A percentile compares a stretch with the other conserved stretches of the same genome.
phyloP scores from a whole-genome alignment of 805 yeast species.

The Lachancea cidri region DNA sequence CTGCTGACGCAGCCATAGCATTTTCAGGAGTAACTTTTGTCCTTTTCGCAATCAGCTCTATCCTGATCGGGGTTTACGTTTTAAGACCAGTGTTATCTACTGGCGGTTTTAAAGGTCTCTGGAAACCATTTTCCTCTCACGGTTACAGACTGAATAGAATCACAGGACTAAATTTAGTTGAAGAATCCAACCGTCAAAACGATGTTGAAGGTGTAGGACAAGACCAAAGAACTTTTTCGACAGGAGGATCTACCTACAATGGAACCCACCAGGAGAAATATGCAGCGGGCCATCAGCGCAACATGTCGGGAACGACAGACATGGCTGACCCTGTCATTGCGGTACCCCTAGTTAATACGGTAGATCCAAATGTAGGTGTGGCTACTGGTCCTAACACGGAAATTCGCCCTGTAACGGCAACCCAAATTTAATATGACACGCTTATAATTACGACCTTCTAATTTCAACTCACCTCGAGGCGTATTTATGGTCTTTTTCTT shows the following conservation, averaged over 20 bases:
- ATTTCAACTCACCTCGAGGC: no score
- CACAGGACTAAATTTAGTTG: conserved; percentile 20
- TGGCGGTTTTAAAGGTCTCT: conserved; percentile 18
- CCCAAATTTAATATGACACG: background rate
- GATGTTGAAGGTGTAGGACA: conserved; percentile 7
- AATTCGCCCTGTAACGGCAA: background rate
- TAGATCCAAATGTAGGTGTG: background rate
- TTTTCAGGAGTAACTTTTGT: conserved; percentile 30
- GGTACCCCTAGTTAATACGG: background rate
- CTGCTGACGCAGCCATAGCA: conserved; percentile 32
- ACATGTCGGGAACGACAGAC: conserved; percentile 7
- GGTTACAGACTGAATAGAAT: conserved; percentile 20
- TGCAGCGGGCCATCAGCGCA: conserved; percentile 8
- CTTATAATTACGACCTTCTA: background rate
- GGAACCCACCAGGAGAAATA: conserved; percentile 7
- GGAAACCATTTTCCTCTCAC: conserved; percentile 1
- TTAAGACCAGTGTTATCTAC: conserved; percentile 21
- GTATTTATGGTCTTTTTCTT: no score
- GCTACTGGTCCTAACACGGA: no score
- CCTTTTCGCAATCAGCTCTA: conserved; percentile 23
- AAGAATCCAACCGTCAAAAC: conserved; percentile 1
- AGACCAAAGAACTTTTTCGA: conserved; percentile 10
- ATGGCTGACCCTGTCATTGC: conserved; percentile 2
- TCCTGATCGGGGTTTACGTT: conserved; percentile 28
- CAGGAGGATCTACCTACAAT: conserved; percentile 9